Evolutionary conservation across 257 asterid genomes (phyloP).

Genomic region (Osmanthus fragrans): DNA sequence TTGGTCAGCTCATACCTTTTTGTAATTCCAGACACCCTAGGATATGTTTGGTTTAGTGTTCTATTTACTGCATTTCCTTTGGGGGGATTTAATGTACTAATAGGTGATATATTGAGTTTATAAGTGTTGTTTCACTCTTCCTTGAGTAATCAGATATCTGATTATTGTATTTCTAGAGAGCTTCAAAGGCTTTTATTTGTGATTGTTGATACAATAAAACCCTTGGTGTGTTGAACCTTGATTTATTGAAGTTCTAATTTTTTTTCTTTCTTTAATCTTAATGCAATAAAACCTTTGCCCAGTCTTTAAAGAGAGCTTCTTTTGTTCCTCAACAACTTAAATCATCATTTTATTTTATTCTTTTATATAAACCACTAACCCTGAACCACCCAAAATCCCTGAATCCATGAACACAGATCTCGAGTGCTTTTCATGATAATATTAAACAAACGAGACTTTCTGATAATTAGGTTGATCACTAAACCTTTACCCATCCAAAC

Average conservation of each 20-base stretch:
- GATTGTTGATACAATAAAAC: background rate
- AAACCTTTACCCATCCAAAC: background rate
- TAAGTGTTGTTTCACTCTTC: background rate
- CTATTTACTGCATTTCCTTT: background rate
- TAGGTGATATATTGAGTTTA: background rate
- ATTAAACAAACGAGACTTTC: background rate
- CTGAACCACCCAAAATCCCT: background rate
- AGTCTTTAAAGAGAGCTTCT: background rate
- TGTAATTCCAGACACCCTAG: background rate
- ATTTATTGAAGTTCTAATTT: background rate
- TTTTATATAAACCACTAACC: background rate
- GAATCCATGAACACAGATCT: background rate
- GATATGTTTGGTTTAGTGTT: background rate
- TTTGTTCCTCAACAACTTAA: background rate
- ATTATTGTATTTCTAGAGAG: background rate
- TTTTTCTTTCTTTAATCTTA: background rate
- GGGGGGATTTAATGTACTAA: background rate
- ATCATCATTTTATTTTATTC: too few relatives aligned
- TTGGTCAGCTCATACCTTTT: background rate
- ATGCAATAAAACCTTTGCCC: background rate
- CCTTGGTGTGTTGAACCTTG: background rate
- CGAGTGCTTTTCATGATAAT: background rate
- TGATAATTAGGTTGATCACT: background rate
- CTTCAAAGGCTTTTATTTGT: background rate
- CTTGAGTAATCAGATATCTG: background rate